A percentile compares a stretch with the other conserved stretches of the same genome.
phyloP scores from a whole-genome alignment of 305 asterid genomes.

The Solanum hybrid region DNA sequence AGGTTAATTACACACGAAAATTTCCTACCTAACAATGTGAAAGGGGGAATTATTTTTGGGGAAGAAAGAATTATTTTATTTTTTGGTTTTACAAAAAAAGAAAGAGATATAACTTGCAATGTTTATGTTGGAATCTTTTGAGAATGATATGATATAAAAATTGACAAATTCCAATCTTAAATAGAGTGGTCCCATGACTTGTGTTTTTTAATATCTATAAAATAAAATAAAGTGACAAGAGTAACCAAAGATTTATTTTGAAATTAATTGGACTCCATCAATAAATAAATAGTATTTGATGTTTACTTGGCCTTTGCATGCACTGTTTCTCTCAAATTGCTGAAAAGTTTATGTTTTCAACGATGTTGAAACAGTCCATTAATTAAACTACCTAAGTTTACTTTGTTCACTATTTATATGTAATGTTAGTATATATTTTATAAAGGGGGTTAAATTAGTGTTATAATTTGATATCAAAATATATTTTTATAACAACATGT shows the following conservation, averaged over 20 bases:
- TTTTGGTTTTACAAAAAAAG: background rate
- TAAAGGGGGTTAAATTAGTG: background rate
- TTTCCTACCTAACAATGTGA: background rate
- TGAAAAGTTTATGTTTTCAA: conserved; percentile 8
- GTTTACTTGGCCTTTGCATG: conserved; percentile 23
- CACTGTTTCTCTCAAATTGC: background rate
- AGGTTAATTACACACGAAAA: background rate
- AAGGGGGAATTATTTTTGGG: background rate
- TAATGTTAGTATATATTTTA: background rate
- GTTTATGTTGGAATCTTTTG: conserved; percentile 1
- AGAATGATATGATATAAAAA: background rate
- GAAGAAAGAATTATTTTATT: background rate
- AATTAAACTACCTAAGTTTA: background rate
- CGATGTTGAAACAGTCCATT: conserved; percentile 29
- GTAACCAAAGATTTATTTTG: conserved; percentile 43
- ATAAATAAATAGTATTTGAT: background rate
- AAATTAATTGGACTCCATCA: conserved; percentile 39
- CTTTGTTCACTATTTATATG: background rate
- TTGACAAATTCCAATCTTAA: background rate
- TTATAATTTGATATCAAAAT: background rate
- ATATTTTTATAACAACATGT: background rate
- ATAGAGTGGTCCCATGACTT: conserved; percentile 37
- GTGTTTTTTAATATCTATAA: conserved; percentile 5
- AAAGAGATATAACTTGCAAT: background rate
- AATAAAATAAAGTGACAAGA: conserved; percentile 11